Conservation (phyloP, 768 basidiomycete species). For the Cystoderma amianthinum region DNA sequence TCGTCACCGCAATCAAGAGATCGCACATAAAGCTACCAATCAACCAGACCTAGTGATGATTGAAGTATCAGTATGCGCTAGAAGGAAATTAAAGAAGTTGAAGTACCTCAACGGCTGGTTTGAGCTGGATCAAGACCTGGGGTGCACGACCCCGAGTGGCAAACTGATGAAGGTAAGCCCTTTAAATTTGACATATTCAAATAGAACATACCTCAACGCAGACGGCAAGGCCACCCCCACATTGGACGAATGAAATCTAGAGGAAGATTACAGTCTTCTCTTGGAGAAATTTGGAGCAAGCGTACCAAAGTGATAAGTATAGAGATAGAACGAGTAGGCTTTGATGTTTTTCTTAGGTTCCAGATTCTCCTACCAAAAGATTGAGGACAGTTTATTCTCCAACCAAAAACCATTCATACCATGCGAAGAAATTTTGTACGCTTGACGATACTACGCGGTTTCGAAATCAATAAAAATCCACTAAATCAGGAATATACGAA, state of each 20-base stretch:
- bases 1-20: slow-evolving; percentile 6
- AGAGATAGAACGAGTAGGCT: slow-evolving; percentile 1
- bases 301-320: slow-evolving; percentile 4
- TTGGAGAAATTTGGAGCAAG: too few species aligned
- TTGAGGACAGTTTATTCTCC: neutral
- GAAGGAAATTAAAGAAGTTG: neutral
- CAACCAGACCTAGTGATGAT: slow-evolving; percentile 4
- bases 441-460: neutral
- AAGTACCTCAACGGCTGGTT: neutral
- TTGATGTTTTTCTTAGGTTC: slow-evolving; percentile 2
- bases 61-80: neutral
- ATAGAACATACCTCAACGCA: neutral
- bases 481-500: neutral
- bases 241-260: slow-evolving; percentile 1
- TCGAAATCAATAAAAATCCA: neutral
- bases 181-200: neutral
- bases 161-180: neutral
- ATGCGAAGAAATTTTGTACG: slow-evolving; percentile 7
- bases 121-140: slow-evolving; percentile 1
- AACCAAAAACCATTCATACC: slow-evolving; percentile 1
- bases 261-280: neutral
- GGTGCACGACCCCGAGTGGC: neutral
- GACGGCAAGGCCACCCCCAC: slow-evolving; percentile 2
- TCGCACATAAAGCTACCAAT: slow-evolving; percentile 7
- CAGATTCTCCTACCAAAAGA: slow-evolving; percentile 5